These are phyloP conservation scores for Dillenia turbinata DNA, from an alignment of 164 flowering plant genomes.

Conservation along the genomic window DNA sequence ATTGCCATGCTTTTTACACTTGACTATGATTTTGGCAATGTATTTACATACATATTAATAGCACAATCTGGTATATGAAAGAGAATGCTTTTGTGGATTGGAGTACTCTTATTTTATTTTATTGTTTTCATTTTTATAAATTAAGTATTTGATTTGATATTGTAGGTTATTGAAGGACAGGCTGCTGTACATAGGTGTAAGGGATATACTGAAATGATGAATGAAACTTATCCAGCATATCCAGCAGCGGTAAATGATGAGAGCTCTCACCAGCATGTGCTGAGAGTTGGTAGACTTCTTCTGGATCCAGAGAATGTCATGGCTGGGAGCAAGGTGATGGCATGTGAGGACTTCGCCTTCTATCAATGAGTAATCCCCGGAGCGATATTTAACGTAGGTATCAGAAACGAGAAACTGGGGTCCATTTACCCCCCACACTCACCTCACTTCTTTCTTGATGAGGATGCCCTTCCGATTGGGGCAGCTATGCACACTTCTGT, in stretches of 20 bases:
- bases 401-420: constrained; percentile 61
- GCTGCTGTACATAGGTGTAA: constrained; percentile 68
- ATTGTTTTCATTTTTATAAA: background rate
- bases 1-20: too few species aligned
- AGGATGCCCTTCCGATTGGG: constrained; percentile 79
- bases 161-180: constrained; percentile 66
- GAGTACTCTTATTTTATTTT: too few species aligned
- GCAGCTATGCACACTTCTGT: constrained; percentile 69
- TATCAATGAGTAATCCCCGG: constrained; percentile 75
- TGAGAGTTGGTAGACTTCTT: constrained; percentile 42
- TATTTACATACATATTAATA: too few species aligned
- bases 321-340: constrained; percentile 51
- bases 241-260: constrained; percentile 71
- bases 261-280: constrained; percentile 39
- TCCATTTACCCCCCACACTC: constrained; percentile 69
- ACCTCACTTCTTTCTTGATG: constrained; percentile 78
- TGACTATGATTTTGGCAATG: too few species aligned
- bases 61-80: too few species aligned
- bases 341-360: constrained; percentile 89
- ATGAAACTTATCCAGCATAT: constrained; percentile 38
- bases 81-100: too few species aligned
- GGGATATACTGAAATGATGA: constrained; percentile 39
- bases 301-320: constrained; percentile 56
- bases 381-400: constrained; percentile 58
- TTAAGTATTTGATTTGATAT: background rate